Percentiles rank a stretch among this genome's conserved stretches.
These are phyloP conservation scores for Populus hybrid DNA, from an alignment of 441 rosid genomes.

Conservation along the genomic window DNA sequence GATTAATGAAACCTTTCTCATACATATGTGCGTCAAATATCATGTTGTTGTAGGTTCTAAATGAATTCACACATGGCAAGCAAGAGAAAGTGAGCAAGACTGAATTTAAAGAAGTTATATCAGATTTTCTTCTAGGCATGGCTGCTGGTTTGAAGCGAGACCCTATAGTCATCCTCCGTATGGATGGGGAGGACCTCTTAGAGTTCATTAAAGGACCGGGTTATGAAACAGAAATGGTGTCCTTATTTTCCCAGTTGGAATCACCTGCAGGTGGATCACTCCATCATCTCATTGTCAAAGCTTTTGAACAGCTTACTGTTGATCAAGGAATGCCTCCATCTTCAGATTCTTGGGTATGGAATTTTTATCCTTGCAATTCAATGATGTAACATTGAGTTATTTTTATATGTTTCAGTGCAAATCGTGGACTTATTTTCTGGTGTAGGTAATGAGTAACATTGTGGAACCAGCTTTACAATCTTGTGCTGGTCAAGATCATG, in stretches of 20 bases:
- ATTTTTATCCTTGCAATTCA: neutral
- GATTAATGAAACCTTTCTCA: neutral
- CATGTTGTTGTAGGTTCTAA: slow-evolving; percentile 47
- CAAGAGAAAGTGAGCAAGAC: slow-evolving; percentile 70
- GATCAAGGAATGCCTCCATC: slow-evolving; percentile 93
- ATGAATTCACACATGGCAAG: slow-evolving; percentile 83
- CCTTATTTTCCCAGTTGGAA: slow-evolving; percentile 51
- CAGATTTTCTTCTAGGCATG: slow-evolving; percentile 88
- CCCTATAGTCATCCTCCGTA: slow-evolving; percentile 90
- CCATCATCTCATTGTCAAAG: slow-evolving; percentile 48
- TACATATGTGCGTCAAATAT: neutral
- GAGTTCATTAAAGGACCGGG: slow-evolving; percentile 66
- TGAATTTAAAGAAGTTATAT: slow-evolving; percentile 82
- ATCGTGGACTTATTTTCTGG: neutral
- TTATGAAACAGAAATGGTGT: slow-evolving; percentile 64
- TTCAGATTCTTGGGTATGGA: slow-evolving; percentile 75
- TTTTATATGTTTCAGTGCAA: neutral
- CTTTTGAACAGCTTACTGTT: slow-evolving; percentile 68
- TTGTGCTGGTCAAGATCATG: slow-evolving; percentile 36
- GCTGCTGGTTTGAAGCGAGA: slow-evolving; percentile 97
- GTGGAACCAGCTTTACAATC: slow-evolving; percentile 66
- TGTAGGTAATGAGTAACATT: slow-evolving; percentile 75
- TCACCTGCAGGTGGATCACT: slow-evolving; percentile 39
- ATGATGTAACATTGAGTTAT: neutral
- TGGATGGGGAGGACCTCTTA: slow-evolving; percentile 87